These are phyloP conservation scores for Cladophialophora carrionii DNA, from an alignment of 2,329 filamentous ascomycete genomes.

Conservation along the genomic window DNA sequence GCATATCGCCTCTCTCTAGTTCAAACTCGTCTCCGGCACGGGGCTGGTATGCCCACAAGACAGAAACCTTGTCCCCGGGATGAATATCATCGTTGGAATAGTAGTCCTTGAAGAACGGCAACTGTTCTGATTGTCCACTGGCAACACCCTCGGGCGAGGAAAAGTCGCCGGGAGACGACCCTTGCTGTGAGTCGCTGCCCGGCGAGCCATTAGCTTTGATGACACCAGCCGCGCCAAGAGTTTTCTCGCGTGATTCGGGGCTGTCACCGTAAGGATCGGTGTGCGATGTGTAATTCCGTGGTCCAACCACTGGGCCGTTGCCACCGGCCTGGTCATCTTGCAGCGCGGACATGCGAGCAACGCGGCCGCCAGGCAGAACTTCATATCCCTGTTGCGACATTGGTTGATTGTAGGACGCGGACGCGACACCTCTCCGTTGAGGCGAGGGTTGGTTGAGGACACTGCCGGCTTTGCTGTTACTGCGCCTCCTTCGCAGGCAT, in stretches of 20 bases:
- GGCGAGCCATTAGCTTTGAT: constrained; percentile 79
- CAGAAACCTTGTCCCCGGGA: constrained; percentile 83
- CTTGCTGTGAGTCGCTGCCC: constrained; percentile 76
- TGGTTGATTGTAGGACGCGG: constrained; percentile 49
- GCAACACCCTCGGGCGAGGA: constrained; percentile 82
- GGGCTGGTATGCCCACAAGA: constrained; percentile 95
- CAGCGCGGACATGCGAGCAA: constrained; percentile 92
- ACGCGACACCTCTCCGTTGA: constrained; percentile 50
- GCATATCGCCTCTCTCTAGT: constrained; percentile 92
- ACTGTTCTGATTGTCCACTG: constrained; percentile 91
- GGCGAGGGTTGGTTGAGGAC: constrained; percentile 90
- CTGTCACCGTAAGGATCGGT: constrained; percentile 74
- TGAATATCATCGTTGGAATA: constrained; percentile 97
- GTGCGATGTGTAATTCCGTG: constrained; percentile 57
- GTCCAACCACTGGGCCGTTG: constrained; percentile 44
- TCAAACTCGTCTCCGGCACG: constrained; percentile 91
- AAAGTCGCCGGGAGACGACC: constrained; percentile 76
- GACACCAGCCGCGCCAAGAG: constrained; percentile 49
- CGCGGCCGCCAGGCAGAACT: constrained; percentile 80
- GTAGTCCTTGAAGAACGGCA: constrained; percentile 97
- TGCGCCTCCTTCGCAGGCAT: constrained; percentile 60
- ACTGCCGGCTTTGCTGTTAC: constrained; percentile 67
- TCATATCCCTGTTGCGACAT: constrained; percentile 62
- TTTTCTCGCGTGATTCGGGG: constrained; percentile 67
- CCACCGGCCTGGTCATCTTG: constrained; percentile 59